A percentile compares a stretch with the other conserved stretches of the same genome.
phyloP scores from a whole-genome alignment of 73 alveolate species.

The Symbiodinium pilosum region DNA sequence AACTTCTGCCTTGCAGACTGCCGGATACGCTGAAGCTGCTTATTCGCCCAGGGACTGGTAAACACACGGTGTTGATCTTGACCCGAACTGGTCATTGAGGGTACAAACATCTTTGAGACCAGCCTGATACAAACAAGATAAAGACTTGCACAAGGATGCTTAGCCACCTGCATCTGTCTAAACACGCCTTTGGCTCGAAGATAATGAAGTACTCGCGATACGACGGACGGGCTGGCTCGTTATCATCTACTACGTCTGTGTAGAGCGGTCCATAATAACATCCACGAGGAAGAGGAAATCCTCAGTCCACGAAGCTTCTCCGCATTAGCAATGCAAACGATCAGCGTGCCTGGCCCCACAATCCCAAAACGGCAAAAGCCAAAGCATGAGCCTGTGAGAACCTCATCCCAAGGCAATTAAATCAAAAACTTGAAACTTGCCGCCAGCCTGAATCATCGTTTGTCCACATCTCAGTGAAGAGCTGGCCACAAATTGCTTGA shows the following conservation, averaged over 20 bases:
- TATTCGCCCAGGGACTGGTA: constrained; percentile 37
- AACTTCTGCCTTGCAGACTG: no score
- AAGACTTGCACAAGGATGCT: no score
- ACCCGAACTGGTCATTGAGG: constrained; percentile 28
- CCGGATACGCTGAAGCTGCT: no score
- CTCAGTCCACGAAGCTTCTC: not conserved
- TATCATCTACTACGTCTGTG: constrained; percentile 37
- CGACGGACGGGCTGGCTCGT: constrained; percentile 53
- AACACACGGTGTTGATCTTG: constrained; percentile 63
- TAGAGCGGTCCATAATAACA: constrained; percentile 77
- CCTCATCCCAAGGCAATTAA: no score
- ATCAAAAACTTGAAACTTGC: not conserved
- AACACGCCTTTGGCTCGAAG: constrained; percentile 58
- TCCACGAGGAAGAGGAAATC: constrained; percentile 2
- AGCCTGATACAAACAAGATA: not conserved
- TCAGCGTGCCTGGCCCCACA: not conserved
- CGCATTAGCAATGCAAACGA: not conserved
- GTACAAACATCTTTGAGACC: constrained; percentile 67
- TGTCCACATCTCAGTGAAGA: constrained; percentile 91
- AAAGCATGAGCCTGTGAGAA: no score
- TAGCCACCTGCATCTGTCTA: no score
- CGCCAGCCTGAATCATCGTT: constrained; percentile 64
- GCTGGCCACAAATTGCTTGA: constrained; percentile 70
- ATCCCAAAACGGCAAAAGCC: not conserved
- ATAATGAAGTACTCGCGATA: constrained; percentile 86